phyloP scores from a whole-genome alignment of 2,329 filamentous ascomycete genomes.

The Botrytis deweyae region DNA sequence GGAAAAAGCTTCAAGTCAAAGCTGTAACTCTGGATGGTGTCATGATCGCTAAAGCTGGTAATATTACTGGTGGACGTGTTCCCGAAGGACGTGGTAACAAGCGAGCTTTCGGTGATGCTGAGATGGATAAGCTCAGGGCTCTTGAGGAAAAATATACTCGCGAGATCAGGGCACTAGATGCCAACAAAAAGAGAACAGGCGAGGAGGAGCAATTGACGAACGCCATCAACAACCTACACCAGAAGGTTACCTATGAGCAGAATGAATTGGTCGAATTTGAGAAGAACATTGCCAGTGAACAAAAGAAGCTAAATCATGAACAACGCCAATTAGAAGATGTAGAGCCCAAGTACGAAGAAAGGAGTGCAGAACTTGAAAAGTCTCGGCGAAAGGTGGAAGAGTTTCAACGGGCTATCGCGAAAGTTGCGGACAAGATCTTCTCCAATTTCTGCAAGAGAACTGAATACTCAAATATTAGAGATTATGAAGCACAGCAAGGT shows the following conservation, averaged over 20 bases:
- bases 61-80: slow-evolving; percentile 93
- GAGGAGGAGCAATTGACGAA: slow-evolving; percentile 80
- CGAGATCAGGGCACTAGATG: slow-evolving; percentile 78
- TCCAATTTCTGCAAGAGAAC: slow-evolving; percentile 79
- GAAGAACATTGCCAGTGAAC: slow-evolving; percentile 81
- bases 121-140: slow-evolving; percentile 80
- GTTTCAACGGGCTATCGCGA: slow-evolving; percentile 65
- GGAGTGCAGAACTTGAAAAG: slow-evolving; percentile 65
- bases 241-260: slow-evolving; percentile 67
- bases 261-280: slow-evolving; percentile 77
- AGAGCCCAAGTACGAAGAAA: slow-evolving; percentile 74
- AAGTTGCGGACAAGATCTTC: slow-evolving; percentile 88
- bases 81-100: slow-evolving; percentile 71
- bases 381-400: slow-evolving; percentile 55
- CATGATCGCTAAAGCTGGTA: slow-evolving; percentile 91
- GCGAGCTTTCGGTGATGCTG: slow-evolving; percentile 83
- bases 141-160: slow-evolving; percentile 72
- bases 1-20: slow-evolving; percentile 80
- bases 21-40: slow-evolving; percentile 94
- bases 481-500: slow-evolving; percentile 91
- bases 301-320: slow-evolving; percentile 73
- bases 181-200: slow-evolving; percentile 69
- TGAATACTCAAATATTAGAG: slow-evolving; percentile 84
- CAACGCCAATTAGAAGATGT: slow-evolving; percentile 72
- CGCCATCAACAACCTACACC: slow-evolving; percentile 76